Conservation (phyloP, 345 rosid genomes). For the Salix viminalis region DNA sequence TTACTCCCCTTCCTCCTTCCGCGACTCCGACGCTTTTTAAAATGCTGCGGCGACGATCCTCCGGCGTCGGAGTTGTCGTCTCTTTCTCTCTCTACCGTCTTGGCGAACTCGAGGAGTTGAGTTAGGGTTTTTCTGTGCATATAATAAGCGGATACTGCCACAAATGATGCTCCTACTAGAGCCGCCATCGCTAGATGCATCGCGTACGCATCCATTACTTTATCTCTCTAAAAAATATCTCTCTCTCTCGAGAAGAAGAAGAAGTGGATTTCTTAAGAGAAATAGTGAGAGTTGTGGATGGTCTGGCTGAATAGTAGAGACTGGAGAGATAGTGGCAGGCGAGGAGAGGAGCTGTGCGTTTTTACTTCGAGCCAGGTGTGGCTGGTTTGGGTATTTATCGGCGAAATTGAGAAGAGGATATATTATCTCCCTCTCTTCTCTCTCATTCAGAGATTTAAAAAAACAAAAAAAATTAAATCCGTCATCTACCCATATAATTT, state of each 20-base stretch:
- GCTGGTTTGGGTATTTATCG: conserved; percentile 19
- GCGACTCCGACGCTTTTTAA: conserved; percentile 39
- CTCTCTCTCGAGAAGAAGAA: background rate
- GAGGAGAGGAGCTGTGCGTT: background rate
- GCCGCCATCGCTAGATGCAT: conserved; percentile 94
- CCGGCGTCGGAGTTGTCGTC: conserved; percentile 44
- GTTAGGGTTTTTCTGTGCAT: conserved; percentile 92
- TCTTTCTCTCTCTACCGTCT: conserved; percentile 59
- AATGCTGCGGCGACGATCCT: conserved; percentile 37
- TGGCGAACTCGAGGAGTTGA: conserved; percentile 88
- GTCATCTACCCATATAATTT: background rate
- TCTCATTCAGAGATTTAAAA: background rate
- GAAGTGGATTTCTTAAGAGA: background rate
- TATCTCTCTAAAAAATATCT: background rate
- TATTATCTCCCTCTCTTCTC: background rate
- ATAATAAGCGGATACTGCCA: conserved; percentile 83
- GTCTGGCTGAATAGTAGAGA: background rate
- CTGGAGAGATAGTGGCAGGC: background rate
- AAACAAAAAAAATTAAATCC: background rate
- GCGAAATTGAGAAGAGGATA: background rate
- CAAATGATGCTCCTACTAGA: conserved; percentile 89
- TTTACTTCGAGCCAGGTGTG: background rate
- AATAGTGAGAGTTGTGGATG: background rate
- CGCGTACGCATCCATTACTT: conserved; percentile 65
- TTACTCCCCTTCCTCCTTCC: conserved; percentile 43